Percentiles rank a stretch among this genome's conserved stretches.
phyloP scores from a whole-genome alignment of 768 basidiomycete genomes.

The Podaxis sp. region DNA sequence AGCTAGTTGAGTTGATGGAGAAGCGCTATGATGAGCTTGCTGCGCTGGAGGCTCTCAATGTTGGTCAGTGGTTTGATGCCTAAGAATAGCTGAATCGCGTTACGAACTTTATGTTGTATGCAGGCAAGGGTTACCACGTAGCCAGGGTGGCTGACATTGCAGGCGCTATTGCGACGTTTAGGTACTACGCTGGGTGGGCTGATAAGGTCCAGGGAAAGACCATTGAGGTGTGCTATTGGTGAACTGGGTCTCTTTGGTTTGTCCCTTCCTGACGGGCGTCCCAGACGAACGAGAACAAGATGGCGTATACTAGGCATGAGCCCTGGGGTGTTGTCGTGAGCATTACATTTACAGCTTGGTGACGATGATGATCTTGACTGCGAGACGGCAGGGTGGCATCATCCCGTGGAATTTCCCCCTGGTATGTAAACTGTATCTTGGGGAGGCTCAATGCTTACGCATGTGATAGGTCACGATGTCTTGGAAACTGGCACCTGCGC shows the following conservation, averaged over 20 bases:
- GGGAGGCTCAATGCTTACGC: neutral
- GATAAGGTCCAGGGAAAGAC: slow-evolving; percentile 81
- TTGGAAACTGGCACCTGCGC: slow-evolving; percentile 74
- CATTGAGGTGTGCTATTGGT: slow-evolving; percentile 49
- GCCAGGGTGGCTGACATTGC: slow-evolving; percentile 52
- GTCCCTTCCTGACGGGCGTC: neutral
- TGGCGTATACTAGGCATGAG: slow-evolving; percentile 70
- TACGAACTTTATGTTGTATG: neutral
- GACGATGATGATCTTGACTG: neutral
- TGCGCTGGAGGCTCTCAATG: slow-evolving; percentile 73
- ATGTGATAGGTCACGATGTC: slow-evolving; percentile 42
- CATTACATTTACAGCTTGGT: neutral
- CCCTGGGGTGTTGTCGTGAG: slow-evolving; percentile 53
- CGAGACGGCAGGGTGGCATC: slow-evolving; percentile 39
- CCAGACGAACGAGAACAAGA: slow-evolving; percentile 53
- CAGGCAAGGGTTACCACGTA: slow-evolving; percentile 55
- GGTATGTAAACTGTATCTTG: slow-evolving; percentile 10
- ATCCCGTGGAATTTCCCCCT: slow-evolving; percentile 62
- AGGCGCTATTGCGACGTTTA: slow-evolving; percentile 47
- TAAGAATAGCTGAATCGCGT: neutral
- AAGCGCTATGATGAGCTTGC: slow-evolving; percentile 60
- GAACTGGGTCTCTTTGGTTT: neutral
- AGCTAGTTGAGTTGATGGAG: slow-evolving; percentile 67
- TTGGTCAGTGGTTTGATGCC: slow-evolving; percentile 37
- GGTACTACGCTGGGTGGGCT: slow-evolving; percentile 89